These are phyloP conservation scores for Metschnikowia santaceciliae DNA, from an alignment of 805 yeast species.

Conservation along the genomic window DNA sequence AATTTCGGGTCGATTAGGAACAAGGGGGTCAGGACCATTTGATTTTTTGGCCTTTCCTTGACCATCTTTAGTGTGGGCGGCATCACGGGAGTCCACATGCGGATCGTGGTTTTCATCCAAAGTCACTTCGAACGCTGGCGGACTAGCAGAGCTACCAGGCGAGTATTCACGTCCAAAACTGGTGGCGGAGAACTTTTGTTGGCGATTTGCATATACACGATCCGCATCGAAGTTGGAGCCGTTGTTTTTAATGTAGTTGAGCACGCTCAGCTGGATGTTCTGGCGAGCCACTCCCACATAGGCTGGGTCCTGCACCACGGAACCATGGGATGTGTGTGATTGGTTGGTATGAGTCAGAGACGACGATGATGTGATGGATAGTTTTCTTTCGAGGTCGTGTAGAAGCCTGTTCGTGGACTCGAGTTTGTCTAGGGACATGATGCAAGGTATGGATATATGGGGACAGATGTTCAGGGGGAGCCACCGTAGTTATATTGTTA, in stretches of 20 bases:
- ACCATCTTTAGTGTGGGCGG: not conserved
- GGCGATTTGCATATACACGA: slow-evolving; percentile 36
- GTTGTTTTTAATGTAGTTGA: slow-evolving; percentile 30
- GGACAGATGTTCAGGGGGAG: not conserved
- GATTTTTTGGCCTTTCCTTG: too few species aligned
- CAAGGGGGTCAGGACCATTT: too few species aligned
- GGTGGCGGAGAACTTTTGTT: slow-evolving; percentile 26
- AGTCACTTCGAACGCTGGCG: not conserved
- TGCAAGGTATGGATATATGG: not conserved
- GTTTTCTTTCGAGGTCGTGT: slow-evolving; percentile 33
- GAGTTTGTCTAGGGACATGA: slow-evolving; percentile 15
- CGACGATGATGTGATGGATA: slow-evolving; percentile 27
- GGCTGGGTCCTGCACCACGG: slow-evolving; percentile 20
- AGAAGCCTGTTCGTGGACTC: slow-evolving; percentile 27
- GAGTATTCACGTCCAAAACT: slow-evolving; percentile 26
- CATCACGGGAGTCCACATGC: not conserved
- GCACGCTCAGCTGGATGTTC: slow-evolving; percentile 30
- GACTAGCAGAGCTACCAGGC: slow-evolving; percentile 7
- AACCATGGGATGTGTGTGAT: slow-evolving; percentile 15
- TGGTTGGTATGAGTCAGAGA: slow-evolving; percentile 24
- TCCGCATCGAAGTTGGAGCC: slow-evolving; percentile 28
- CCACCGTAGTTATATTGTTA: too few species aligned
- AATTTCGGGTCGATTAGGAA: too few species aligned
- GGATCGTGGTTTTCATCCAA: not conserved
- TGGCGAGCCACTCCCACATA: slow-evolving; percentile 23